Percentiles rank a stretch among this genome's conserved stretches.
phyloP scores from a whole-genome alignment of 169 alveolate species.

The Toxoplasma gondii region DNA sequence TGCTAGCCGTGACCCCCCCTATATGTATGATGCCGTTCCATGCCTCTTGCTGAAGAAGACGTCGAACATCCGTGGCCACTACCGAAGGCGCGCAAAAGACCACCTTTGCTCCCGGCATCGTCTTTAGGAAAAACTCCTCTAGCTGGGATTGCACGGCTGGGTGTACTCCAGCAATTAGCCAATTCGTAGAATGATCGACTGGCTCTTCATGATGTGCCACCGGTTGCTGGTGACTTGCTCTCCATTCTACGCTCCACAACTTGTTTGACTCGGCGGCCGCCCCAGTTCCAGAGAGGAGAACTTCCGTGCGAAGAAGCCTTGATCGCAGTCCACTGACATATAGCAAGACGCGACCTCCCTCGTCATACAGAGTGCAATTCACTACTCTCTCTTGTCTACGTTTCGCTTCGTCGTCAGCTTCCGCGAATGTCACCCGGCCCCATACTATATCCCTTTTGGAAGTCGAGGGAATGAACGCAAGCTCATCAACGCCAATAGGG shows the following conservation, averaged over 20 bases:
- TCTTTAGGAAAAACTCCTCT: not conserved
- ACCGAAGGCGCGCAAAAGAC: not conserved
- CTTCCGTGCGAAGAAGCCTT: not conserved
- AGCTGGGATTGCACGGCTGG: not conserved
- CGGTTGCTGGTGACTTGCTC: not conserved
- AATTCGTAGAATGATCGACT: not conserved
- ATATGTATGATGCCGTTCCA: not conserved
- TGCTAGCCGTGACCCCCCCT: not conserved
- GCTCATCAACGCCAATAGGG: not conserved
- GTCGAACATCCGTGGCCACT: not conserved
- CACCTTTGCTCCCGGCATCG: not conserved
- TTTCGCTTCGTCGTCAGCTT: not conserved
- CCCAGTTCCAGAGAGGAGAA: not conserved
- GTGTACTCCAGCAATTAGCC: not conserved
- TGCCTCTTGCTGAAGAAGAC: not conserved
- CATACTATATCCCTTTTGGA: not conserved
- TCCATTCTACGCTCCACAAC: not conserved
- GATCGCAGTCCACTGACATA: not conserved
- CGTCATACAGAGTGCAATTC: not conserved
- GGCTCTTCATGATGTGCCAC: not conserved
- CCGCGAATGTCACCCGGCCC: not conserved
- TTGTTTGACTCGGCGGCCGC: not conserved
- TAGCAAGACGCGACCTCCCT: not conserved
- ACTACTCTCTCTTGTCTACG: not conserved
- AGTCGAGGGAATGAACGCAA: not conserved